Conservation (phyloP, 768 basidiomycete species). For the Termitomyces sp. region DNA sequence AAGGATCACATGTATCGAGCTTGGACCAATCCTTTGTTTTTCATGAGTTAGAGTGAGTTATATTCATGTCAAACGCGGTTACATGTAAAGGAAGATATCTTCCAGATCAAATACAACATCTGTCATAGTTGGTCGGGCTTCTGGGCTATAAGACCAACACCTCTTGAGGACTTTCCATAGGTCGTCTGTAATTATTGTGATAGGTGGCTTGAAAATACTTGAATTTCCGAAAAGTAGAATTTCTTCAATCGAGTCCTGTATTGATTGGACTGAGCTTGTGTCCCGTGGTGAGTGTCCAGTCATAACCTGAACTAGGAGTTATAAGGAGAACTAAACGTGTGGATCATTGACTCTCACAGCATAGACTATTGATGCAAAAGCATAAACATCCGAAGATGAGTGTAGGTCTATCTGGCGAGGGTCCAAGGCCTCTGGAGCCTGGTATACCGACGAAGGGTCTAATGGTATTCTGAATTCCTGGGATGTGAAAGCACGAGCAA, state of each 20-base stretch:
- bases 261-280: not conserved
- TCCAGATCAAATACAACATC: constrained; percentile 3
- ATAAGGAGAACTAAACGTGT: not conserved
- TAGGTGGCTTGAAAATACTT: not conserved
- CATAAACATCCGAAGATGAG: constrained; percentile 10
- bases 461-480: not conserved
- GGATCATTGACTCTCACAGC: constrained; percentile 4
- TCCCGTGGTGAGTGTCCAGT: constrained; percentile 5
- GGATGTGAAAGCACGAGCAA: not conserved
- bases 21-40: not conserved
- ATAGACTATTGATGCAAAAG: constrained; percentile 6
- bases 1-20: not conserved
- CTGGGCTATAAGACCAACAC: constrained; percentile 2
- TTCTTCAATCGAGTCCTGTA: not conserved
- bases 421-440: constrained; percentile 8
- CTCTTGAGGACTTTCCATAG: constrained; percentile 2
- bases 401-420: not conserved
- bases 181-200: not conserved
- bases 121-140: not conserved
- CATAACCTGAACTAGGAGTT: constrained; percentile 2
- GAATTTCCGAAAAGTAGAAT: not conserved
- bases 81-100: constrained; percentile 7
- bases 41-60: not conserved
- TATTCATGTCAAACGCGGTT: not conserved
- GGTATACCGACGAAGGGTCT: constrained; percentile 1